Percentiles rank a stretch among this genome's conserved stretches.
Conservation (phyloP, 2,329 filamentous ascomycete species). For the Colletotrichum musicola region DNA sequence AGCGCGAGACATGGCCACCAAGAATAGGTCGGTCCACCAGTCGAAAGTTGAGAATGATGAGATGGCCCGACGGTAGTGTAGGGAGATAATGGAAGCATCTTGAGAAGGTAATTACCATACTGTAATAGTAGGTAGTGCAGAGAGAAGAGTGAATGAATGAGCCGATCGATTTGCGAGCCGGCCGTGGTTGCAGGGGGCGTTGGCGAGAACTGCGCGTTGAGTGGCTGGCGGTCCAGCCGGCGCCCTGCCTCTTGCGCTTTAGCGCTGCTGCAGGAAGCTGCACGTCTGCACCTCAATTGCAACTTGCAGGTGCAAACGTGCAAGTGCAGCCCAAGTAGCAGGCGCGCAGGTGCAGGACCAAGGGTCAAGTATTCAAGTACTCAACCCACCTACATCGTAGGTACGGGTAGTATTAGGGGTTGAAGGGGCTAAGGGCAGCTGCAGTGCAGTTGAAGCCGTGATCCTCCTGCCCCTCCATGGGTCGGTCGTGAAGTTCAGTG, state of each 20-base stretch:
- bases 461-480: neutral
- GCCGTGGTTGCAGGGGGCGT: slow-evolving; percentile 23
- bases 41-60: neutral
- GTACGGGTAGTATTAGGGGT: neutral
- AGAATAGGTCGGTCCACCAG: neutral
- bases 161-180: slow-evolving; percentile 34
- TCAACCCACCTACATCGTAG: too few species aligned
- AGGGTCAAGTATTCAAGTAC: neutral
- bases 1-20: slow-evolving; percentile 14
- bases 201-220: slow-evolving; percentile 24
- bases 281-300: slow-evolving; percentile 15
- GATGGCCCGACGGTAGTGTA: slow-evolving; percentile 4
- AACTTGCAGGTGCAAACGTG: neutral
- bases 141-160: slow-evolving; percentile 5
- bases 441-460: neutral
- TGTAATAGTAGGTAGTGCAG: too few species aligned
- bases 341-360: neutral
- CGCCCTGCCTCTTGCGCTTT: slow-evolving; percentile 28
- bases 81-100: slow-evolving; percentile 3
- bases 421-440: neutral
- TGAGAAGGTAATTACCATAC: neutral
- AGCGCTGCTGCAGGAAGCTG: slow-evolving; percentile 36
- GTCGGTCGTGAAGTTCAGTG: too few species aligned
- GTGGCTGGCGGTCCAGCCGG: slow-evolving; percentile 1
- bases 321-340: neutral